Evolutionary conservation across 2,329 filamentous ascomycete species (phyloP), one percentile per base, ranked within the genome.

Genomic region (Fusarium keratoplasticum): DNA sequence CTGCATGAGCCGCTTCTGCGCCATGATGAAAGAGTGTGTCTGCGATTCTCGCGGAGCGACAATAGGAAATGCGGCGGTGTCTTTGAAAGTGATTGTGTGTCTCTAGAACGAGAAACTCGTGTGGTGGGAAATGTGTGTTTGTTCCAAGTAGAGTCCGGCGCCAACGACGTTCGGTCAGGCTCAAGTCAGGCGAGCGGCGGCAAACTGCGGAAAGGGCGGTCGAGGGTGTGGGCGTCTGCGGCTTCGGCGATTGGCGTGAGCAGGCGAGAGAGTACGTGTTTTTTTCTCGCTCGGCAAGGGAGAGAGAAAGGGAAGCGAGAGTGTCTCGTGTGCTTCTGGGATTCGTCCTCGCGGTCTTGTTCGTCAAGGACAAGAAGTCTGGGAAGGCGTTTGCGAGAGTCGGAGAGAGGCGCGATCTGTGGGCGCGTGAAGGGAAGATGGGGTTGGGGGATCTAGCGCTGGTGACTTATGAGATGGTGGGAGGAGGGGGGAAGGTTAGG

Each of bases 1-100:
- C 77, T 93, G 93, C 93, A 97, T 95, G 65, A 98, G 88, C 61
- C 97, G 93, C 79, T 94, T 92, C 84, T 95, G 82, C 29, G 85
- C 85, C 85, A 87, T 87, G 72, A 62, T 80, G 72, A 60, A 42
- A 54, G 33, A 42, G 55, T 35, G 58, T 22, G 27, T 44, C 9
- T 20, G 31, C 50, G 29, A 36, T 63, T 58, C 27, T 54, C n/a
- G 22, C 44, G 27, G 18, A 18, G 13, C 40, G 29, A 65, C 47
- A 31, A 42, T 27, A 35, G 36, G 25, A 27, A 52, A 73, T 42
- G 38, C 38, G n/a, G 33, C 42, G 62, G 31, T 38, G 36, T 38
- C 36, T 36, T 42, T 58, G 59, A 33, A 66, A 47, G 42, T 47
- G 42, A 22, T 27, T 31, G 44, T 35, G 47, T 63, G 69, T 55